Evolutionary conservation across 139 green algal genomes (phyloP), one percentile per base, ranked within the genome.

Genomic region (Dunaliella primolecta): DNA sequence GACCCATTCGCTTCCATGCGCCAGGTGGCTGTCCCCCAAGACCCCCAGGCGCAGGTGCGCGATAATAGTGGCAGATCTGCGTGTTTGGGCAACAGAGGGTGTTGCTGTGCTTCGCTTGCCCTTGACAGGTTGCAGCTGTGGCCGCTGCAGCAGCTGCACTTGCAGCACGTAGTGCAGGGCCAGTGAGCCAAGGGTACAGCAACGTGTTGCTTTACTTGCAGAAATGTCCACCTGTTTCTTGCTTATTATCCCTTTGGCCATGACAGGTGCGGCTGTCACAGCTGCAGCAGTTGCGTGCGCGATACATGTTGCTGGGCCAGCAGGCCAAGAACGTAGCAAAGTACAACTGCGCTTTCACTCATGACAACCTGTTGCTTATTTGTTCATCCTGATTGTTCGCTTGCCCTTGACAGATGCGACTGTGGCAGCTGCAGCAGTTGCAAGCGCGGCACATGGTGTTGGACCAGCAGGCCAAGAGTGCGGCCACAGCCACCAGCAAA

Each of bases 341-440:
- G n/a, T n/a, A n/a, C n/a, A n/a, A n/a, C n/a, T n/a, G n/a, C n/a
- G n/a, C n/a, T n/a, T n/a, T n/a, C n/a, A n/a, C n/a, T n/a, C n/a
- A n/a, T n/a, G n/a, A n/a, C n/a, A n/a, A n/a, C n/a, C n/a, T n/a
- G n/a, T n/a, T n/a, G n/a, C n/a, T n/a, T n/a, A n/a, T n/a, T n/a
- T n/a, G n/a, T n/a, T n/a, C n/a, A n/a, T n/a, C n/a, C n/a, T n/a
- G n/a, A n/a, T n/a, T n/a, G n/a, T n/a, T n/a, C n/a, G n/a, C n/a
- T n/a, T n/a, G n/a, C n/a, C n/a, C n/a, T n/a, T n/a, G n/a, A n/a
- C 30, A 80, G 75, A 84, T 89, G 80, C 82, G 89, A n/a, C 81
- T 92, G 81, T 94, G 95, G 90, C 92, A 95, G 86, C 92, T 96
- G 86, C 93, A 96, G 92, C 94, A 97, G 90, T 89, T 96, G 75